Conservation (phyloP, 768 basidiomycete genomes). For the Calocera viscosa region DNA sequence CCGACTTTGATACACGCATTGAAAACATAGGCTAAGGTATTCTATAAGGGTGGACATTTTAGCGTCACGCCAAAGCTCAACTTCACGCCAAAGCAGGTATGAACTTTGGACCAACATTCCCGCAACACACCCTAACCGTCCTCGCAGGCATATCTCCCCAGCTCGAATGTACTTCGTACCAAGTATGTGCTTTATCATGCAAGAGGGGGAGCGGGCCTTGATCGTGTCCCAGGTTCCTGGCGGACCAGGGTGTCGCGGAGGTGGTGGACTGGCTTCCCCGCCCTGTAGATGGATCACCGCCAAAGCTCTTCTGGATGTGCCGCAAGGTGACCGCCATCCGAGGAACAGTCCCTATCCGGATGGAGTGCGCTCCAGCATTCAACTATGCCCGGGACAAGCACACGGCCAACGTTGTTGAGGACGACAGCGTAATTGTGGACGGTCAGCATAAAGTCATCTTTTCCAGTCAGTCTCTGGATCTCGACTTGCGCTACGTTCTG, state of each 20-base stretch:
- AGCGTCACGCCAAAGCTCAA: conserved; percentile 63
- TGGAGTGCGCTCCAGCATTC: conserved; percentile 95
- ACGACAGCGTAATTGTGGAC: conserved; percentile 19
- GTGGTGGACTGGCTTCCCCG: conserved; percentile 78
- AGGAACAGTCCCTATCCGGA: conserved; percentile 60
- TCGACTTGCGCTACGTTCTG: conserved; percentile 68
- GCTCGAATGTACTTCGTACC: conserved; percentile 76
- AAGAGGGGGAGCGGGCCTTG: neutral
- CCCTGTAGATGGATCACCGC: conserved; percentile 48
- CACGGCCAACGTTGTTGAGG: conserved; percentile 36
- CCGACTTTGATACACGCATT: neutral
- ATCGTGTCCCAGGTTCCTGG: conserved; percentile 47
- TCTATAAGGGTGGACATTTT: conserved; percentile 70
- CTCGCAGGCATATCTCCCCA: conserved; percentile 52
- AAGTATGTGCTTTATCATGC: conserved; percentile 36
- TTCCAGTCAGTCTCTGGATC: conserved; percentile 33
- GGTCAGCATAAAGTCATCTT: conserved; percentile 50
- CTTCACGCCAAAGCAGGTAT: conserved; percentile 54
- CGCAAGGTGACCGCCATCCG: conserved; percentile 55
- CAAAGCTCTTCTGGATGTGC: conserved; percentile 20
- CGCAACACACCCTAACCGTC: conserved; percentile 15
- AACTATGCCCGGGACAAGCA: conserved; percentile 78
- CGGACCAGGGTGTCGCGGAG: conserved; percentile 71
- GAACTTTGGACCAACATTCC: neutral
- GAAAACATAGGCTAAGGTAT: conserved; percentile 7